Conservation (phyloP, 2,329 filamentous ascomycete genomes). For the Beauveria pseudobassiana region DNA sequence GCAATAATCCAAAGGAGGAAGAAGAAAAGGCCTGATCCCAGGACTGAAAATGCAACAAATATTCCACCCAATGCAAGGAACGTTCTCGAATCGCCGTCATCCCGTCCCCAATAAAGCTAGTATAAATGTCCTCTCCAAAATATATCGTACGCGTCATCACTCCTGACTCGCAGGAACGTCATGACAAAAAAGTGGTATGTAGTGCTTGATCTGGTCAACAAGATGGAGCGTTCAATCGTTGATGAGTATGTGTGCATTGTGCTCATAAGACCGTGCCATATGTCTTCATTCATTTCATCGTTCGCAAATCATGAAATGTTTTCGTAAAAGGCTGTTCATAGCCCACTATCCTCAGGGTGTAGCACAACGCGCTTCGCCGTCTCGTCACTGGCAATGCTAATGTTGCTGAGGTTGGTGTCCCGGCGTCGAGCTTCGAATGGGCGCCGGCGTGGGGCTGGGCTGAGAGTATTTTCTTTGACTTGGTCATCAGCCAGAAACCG, state of each 20-base stretch:
- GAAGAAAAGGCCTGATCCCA: not conserved
- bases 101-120: not conserved
- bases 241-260: not conserved
- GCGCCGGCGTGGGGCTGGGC: slow-evolving; percentile 15
- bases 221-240: not conserved
- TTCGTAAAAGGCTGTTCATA: not conserved
- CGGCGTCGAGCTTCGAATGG: slow-evolving; percentile 39
- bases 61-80: slow-evolving; percentile 7
- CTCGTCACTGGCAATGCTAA: slow-evolving; percentile 54
- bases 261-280: slow-evolving; percentile 3
- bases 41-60: slow-evolving; percentile 4
- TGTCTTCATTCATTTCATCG: slow-evolving; percentile 8
- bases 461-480: slow-evolving; percentile 36
- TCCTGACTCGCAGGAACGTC: not conserved
- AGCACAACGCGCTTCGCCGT: slow-evolving; percentile 52
- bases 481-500: slow-evolving; percentile 47
- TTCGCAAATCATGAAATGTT: not conserved
- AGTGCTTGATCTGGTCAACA: not conserved
- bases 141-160: not conserved
- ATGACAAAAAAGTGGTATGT: not conserved
- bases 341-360: slow-evolving; percentile 23
- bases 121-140: not conserved
- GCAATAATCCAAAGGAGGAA: slow-evolving; percentile 12
- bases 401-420: slow-evolving; percentile 54
- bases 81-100: not conserved